These are phyloP conservation scores for Rubia balearica DNA, from an alignment of 305 asterid genomes.

Conservation along the genomic window DNA sequence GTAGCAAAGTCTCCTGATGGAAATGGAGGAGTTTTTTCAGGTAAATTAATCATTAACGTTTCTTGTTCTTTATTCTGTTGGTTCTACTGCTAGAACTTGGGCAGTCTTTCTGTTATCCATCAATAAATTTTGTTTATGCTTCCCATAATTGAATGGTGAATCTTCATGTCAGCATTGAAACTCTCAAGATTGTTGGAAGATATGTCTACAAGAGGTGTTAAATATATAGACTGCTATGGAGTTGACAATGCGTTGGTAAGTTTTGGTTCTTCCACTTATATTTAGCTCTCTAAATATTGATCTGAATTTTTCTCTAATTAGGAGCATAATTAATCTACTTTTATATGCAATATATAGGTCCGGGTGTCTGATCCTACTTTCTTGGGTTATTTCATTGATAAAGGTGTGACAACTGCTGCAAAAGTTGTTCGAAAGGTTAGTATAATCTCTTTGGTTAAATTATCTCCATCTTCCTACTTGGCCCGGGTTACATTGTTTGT, in stretches of 20 bases:
- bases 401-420: conserved; percentile 84
- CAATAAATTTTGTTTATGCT: conserved; percentile 6
- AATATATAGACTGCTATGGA: conserved; percentile 90
- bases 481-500: background rate
- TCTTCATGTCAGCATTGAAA: conserved; percentile 62
- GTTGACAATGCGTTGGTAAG: conserved; percentile 95
- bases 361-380: conserved; percentile 97
- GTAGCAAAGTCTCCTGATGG: conserved; percentile 98
- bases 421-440: conserved; percentile 73
- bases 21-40: conserved; percentile 96
- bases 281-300: conserved; percentile 9
- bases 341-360: conserved; percentile 45
- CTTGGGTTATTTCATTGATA: conserved; percentile 90
- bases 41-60: conserved; percentile 22
- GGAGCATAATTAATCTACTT: conserved; percentile 4
- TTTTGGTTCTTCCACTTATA: conserved; percentile 13
- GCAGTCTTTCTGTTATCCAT: conserved; percentile 11
- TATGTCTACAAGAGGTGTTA: conserved; percentile 83
- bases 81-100: background rate
- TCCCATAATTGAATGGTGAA: conserved; percentile 17
- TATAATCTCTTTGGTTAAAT: background rate
- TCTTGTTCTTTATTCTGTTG: background rate
- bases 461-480: background rate
- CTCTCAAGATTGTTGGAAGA: conserved; percentile 74
- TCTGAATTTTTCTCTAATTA: conserved; percentile 17